Evolutionary conservation across 164 flowering plant species (phyloP).

Genomic region (Santalum album): DNA sequence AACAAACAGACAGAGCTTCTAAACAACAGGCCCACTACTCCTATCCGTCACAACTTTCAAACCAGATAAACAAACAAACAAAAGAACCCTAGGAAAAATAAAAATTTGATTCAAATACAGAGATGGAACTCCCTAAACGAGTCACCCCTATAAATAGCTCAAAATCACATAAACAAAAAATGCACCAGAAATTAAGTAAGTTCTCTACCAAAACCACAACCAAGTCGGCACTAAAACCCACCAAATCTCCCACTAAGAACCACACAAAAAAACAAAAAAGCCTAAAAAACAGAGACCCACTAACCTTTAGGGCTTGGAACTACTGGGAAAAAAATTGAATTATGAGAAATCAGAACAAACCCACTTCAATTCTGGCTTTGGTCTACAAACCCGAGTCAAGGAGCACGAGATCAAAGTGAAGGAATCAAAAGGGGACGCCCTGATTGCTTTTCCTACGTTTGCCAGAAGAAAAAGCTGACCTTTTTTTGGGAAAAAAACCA

Average conservation of each 20-base stretch:
- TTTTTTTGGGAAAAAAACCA: no score
- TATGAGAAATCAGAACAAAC: conserved; percentile 11
- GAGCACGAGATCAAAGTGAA: conserved; percentile 21
- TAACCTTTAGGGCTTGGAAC: not conserved
- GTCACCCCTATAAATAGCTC: not conserved
- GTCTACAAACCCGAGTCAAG: conserved; percentile 11
- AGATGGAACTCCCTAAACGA: not conserved
- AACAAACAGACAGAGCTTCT: no score
- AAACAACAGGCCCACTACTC: no score
- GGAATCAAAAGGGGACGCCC: no score
- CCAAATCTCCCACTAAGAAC: conserved; percentile 16
- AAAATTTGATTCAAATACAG: not conserved
- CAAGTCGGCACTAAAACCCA: conserved; percentile 22
- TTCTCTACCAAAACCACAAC: conserved; percentile 32
- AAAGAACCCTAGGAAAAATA: no score
- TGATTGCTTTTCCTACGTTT: no score
- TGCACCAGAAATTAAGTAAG: conserved; percentile 18
- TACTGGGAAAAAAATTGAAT: no score
- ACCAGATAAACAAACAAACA: no score
- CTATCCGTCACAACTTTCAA: no score
- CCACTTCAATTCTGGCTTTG: conserved; percentile 15
- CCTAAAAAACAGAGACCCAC: conserved; percentile 13
- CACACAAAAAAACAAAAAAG: conserved; percentile 8
- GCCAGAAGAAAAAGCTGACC: no score
- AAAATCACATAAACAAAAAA: not conserved